Percentiles rank a stretch among this genome's conserved stretches.
Evolutionary conservation across 306 rosid genomes (phyloP).

Genomic region (Trifolium fragiferum): DNA sequence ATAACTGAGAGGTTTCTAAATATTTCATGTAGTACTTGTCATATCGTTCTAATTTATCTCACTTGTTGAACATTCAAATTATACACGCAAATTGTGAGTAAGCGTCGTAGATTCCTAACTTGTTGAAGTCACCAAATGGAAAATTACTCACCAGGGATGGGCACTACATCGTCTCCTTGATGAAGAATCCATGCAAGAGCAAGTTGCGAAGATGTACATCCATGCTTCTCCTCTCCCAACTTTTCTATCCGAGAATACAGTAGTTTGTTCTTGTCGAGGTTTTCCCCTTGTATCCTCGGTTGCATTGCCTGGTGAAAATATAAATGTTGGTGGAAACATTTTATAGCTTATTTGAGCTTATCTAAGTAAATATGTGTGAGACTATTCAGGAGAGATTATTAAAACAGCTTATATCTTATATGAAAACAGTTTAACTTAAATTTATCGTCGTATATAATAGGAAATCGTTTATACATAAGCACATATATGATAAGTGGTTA

Average conservation of each 20-base stretch:
- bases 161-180: constrained; percentile 68
- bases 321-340: neutral
- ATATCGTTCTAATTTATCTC: too few relatives aligned
- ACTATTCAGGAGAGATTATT: too few relatives aligned
- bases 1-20: neutral
- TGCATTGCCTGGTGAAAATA: constrained; percentile 43
- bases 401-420: too few relatives aligned
- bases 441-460: too few relatives aligned
- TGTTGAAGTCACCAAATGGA: neutral
- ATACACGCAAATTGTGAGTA: neutral
- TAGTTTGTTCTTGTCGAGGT: constrained; percentile 63
- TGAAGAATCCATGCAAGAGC: constrained; percentile 72
- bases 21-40: neutral
- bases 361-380: neutral
- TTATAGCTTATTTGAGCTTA: too few relatives aligned
- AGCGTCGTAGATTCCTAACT: neutral
- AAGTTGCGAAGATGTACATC: constrained; percentile 60
- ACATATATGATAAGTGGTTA: too few relatives aligned
- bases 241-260: constrained; percentile 49
- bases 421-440: too few relatives aligned
- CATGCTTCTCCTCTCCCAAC: constrained; percentile 59
- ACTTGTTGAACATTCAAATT: too few relatives aligned
- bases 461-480: too few relatives aligned
- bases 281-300: constrained; percentile 69
- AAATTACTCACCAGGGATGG: constrained; percentile 66